Evolutionary conservation across 176 grass and related monocot genomes (phyloP).

Genomic region (Avena insularis): DNA sequence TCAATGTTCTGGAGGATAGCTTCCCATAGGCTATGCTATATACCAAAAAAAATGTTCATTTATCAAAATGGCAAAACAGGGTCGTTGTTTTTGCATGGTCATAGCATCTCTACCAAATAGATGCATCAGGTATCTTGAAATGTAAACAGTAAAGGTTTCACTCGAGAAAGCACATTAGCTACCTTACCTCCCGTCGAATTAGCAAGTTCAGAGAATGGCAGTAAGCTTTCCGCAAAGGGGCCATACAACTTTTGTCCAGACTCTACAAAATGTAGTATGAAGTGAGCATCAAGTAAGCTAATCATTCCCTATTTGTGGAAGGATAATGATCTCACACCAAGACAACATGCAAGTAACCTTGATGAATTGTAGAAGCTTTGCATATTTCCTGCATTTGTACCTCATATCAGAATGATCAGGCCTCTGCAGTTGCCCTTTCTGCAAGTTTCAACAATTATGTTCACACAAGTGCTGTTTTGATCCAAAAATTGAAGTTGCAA

Average conservation of each 20-base stretch:
- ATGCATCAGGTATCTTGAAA: constrained; percentile 4
- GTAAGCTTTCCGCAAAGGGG: constrained; percentile 85
- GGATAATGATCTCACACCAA: constrained; percentile 14
- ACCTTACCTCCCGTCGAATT: constrained; percentile 84
- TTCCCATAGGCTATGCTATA: background rate
- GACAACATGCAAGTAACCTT: constrained; percentile 63
- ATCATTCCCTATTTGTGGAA: background rate
- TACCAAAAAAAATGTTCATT: constrained; percentile 23
- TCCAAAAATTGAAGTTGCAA: background rate
- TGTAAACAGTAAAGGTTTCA: background rate
- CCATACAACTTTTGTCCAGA: constrained; percentile 92
- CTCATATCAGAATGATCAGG: constrained; percentile 93
- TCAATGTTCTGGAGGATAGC: background rate
- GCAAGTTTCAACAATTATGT: constrained; percentile 39
- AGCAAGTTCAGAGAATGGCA: constrained; percentile 93
- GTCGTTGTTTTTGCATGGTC: constrained; percentile 4
- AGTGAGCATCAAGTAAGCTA: constrained; percentile 27
- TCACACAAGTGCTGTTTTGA: constrained; percentile 13
- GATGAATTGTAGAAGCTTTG: constrained; percentile 83
- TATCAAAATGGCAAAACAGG: background rate
- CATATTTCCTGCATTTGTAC: constrained; percentile 93
- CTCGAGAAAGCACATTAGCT: constrained; percentile 6
- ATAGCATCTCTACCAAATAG: background rate
- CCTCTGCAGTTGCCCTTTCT: constrained; percentile 82
- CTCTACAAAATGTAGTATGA: constrained; percentile 54